Conservation (phyloP, 257 asterid species). For the Jaltomata sinuosa region DNA sequence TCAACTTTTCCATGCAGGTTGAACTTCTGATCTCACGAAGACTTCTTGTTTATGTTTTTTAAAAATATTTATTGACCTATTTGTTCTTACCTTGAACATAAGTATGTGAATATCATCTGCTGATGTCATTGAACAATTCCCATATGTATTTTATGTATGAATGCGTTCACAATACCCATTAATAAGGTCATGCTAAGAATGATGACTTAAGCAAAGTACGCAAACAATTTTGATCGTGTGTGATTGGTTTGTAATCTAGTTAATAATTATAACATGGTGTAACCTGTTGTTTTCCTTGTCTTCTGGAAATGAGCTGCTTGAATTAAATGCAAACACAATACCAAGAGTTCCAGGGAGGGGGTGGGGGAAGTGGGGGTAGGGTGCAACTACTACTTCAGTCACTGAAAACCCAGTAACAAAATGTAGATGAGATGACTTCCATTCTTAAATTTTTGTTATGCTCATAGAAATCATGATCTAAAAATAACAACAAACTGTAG, state of each 20-base stretch:
- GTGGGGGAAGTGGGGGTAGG: too few species aligned
- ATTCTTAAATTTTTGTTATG: neutral
- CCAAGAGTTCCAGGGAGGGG: neutral
- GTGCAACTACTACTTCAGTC: neutral
- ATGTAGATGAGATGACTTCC: neutral
- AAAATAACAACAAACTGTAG: neutral
- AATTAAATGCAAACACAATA: neutral
- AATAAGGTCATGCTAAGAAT: neutral
- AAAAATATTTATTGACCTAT: neutral
- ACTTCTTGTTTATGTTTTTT: neutral
- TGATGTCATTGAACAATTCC: neutral
- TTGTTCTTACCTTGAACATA: neutral
- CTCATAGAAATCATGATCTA: neutral
- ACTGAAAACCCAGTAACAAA: neutral
- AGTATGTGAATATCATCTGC: neutral
- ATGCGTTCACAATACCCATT: neutral
- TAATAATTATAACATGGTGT: neutral
- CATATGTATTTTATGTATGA: neutral
- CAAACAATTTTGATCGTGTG: neutral
- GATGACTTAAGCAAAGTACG: neutral
- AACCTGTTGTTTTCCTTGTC: neutral
- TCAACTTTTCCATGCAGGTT: conserved; percentile 97
- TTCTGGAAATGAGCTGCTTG: neutral
- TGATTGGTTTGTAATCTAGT: neutral
- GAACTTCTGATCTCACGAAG: neutral